Conservation (phyloP, 73 alveolate species). For the Stentor coeruleus region DNA sequence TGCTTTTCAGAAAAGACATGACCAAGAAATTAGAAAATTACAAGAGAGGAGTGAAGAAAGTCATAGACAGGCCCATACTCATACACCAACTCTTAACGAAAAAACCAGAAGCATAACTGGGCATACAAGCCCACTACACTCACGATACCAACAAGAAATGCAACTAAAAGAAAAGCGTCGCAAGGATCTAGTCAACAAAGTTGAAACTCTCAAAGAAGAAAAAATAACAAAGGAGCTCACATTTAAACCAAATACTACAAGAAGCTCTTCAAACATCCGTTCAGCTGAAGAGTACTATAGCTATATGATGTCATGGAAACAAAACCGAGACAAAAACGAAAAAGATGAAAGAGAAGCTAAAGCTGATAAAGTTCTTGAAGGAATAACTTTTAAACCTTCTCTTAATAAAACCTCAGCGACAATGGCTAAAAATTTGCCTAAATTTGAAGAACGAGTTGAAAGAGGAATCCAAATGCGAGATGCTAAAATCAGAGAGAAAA, state of each 20-base stretch:
- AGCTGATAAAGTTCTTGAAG: neutral
- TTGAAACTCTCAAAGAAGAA: neutral
- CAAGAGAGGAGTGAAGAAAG: neutral
- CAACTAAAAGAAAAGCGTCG: constrained; percentile 11
- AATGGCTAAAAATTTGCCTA: neutral
- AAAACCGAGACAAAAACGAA: neutral
- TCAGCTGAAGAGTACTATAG: constrained; percentile 2
- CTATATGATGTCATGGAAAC: constrained; percentile 10
- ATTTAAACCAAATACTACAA: neutral
- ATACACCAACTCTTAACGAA: constrained; percentile 10
- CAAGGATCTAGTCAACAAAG: neutral
- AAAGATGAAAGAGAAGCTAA: neutral
- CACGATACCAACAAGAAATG: neutral
- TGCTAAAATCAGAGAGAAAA: neutral
- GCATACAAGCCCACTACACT: neutral
- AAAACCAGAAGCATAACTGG: neutral
- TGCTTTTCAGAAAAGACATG: constrained; percentile 22
- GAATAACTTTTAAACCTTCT: neutral
- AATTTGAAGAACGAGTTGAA: constrained; percentile 9
- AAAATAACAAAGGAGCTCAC: neutral
- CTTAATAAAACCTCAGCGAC: constrained; percentile 2
- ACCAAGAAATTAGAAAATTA: neutral
- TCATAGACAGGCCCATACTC: neutral
- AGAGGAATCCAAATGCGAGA: neutral
- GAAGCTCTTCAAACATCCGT: neutral